These are phyloP conservation scores for Ulmus americana DNA, from an alignment of 331 rosid species.

Conservation along the genomic window DNA sequence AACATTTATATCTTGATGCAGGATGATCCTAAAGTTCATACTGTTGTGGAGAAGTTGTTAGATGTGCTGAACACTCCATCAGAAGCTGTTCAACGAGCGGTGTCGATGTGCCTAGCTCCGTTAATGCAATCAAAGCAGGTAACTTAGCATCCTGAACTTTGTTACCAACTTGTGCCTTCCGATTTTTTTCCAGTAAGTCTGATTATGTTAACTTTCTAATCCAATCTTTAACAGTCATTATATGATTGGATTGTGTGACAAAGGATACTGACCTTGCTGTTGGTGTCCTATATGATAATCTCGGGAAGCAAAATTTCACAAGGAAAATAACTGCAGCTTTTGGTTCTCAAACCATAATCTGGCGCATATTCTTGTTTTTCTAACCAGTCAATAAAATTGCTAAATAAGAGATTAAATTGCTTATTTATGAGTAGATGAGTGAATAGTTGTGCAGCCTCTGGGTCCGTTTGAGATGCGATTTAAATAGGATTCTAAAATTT, in stretches of 20 bases:
- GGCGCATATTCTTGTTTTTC: background rate
- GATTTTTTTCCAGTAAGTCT: background rate
- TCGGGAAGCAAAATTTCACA: no score
- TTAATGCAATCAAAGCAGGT: conserved; percentile 91
- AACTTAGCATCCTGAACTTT: conserved; percentile 16
- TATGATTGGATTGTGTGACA: no score
- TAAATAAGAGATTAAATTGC: no score
- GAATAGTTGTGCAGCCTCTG: no score
- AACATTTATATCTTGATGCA: conserved; percentile 29
- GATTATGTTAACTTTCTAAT: background rate
- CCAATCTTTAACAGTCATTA: no score
- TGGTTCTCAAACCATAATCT: background rate
- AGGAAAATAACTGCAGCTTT: background rate
- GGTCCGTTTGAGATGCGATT: no score
- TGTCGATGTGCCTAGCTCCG: conserved; percentile 78
- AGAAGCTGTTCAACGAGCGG: conserved; percentile 99
- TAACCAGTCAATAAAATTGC: background rate
- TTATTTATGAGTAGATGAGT: no score
- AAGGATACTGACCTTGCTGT: no score
- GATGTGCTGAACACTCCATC: conserved; percentile 94
- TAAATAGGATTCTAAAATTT: no score
- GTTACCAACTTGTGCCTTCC: background rate
- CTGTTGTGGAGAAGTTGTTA: conserved; percentile 87
- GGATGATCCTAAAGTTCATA: conserved; percentile 90
- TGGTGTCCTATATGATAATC: no score